Evolutionary conservation across 352 stramenopile genomes (phyloP).

Genomic region (Ophiocytium majus): DNA sequence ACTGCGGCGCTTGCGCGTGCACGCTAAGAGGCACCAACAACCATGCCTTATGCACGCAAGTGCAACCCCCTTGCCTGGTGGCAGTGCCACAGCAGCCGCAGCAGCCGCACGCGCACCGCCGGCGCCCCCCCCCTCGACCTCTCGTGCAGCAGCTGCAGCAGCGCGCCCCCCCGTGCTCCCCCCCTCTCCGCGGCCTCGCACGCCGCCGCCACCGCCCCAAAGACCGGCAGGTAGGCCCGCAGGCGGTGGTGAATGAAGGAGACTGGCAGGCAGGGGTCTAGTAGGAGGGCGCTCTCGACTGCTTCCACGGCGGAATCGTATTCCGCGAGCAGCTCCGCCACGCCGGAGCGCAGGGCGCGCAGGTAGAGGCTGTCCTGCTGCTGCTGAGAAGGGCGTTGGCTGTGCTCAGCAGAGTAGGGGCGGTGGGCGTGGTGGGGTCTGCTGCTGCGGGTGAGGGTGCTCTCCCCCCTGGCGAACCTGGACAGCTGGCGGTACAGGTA

Average conservation of each 20-base stretch:
- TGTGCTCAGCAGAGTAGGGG: background rate
- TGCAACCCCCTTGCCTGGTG: background rate
- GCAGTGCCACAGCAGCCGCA: slow-evolving; percentile 14
- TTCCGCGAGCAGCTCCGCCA: background rate
- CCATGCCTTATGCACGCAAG: too few species aligned
- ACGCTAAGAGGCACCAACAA: too few species aligned
- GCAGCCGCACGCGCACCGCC: background rate
- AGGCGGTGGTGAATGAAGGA: background rate
- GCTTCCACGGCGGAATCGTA: background rate
- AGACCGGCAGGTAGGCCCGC: background rate
- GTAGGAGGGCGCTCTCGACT: background rate
- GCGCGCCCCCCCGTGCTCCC: background rate
- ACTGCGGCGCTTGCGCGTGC: too few species aligned
- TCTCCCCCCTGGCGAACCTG: background rate
- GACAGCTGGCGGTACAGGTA: slow-evolving; percentile 11
- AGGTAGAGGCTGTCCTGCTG: background rate
- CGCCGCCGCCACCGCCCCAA: background rate
- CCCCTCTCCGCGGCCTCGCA: background rate
- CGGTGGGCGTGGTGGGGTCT: background rate
- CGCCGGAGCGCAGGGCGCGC: background rate
- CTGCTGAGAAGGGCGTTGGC: background rate
- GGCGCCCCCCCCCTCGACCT: background rate
- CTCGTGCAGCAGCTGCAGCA: slow-evolving; percentile 18
- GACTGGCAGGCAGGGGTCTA: background rate
- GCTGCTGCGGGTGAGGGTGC: background rate